Evolutionary conservation across 805 yeast genomes (phyloP), one percentile per base, ranked within the genome.

Genomic region (Kodamaea hsintzibuensis): DNA sequence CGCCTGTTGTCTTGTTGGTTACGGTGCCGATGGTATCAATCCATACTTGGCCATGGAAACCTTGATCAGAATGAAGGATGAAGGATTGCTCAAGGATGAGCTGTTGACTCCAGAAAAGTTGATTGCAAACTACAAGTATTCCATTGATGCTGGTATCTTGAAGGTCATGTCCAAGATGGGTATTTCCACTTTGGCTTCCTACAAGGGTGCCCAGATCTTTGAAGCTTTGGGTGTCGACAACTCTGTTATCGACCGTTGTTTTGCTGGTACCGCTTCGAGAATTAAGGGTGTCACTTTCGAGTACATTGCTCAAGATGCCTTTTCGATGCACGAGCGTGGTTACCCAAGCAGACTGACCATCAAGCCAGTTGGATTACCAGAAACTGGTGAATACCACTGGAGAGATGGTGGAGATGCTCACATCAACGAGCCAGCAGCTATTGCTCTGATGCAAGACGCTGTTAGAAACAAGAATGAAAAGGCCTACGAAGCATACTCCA

Each of bases 141-240:
- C 98, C 10, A 80, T 89, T 55, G 96, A 93, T 67, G 88, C 91
- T 52, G 98, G 98, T 73, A 87, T 93, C 62, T 78, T 91, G 64
- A 93, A 95, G 78, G 98, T 95, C 56, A 93, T 93, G 99, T 91
- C 98, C 38, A 93, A 95, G 80, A 95, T 93, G 98, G 99, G 99
- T 80, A 95, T 93, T 63, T 92, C 98, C 33, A 95, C 99, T 30
- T 79, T 93, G 69, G 97, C 98, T 10, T 90, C 97, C n/a, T 93
- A 93, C 76, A 93, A 93, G 76, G 98, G 98, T 73, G 99, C 99
- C 27, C 99, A 93, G 78, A 95, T 93, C 67, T 93, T 95, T 70
- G 99, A 93, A 74, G 97, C 97, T 49, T 78, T 93, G 57, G 99
- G 99, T 72, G 85, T 93, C 57, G 98, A 95, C 70, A 91, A 92